These are phyloP conservation scores for Austroboletus festivus DNA, from an alignment of 768 basidiomycete species.

Conservation along the genomic window DNA sequence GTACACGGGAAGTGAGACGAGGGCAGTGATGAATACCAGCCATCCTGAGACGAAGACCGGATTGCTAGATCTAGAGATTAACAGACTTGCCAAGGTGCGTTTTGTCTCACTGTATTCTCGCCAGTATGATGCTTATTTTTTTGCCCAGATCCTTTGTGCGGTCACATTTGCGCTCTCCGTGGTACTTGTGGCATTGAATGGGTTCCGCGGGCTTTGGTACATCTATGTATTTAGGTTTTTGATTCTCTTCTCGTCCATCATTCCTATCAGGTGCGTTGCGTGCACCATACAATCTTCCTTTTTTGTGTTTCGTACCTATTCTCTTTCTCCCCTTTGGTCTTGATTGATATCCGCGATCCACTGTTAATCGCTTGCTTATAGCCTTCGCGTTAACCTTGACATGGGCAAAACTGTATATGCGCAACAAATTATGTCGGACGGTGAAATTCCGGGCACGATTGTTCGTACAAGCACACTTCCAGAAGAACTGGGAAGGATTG, in stretches of 20 bases:
- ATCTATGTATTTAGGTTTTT: slow-evolving; percentile 96
- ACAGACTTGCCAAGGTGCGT: slow-evolving; percentile 86
- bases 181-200: slow-evolving; percentile 90
- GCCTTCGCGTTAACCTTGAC: slow-evolving; percentile 97
- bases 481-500: slow-evolving; percentile 92
- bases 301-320: not conserved
- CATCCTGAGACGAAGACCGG: slow-evolving; percentile 96
- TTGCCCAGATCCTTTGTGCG: slow-evolving; percentile 85
- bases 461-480: slow-evolving; percentile 97
- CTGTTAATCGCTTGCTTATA: slow-evolving; percentile 31
- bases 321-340: not conserved
- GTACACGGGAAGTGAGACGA: slow-evolving; percentile 92
- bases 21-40: slow-evolving; percentile 98
- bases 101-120: not conserved
- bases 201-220: slow-evolving; percentile 94
- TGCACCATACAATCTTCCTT: not conserved
- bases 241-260: slow-evolving; percentile 97
- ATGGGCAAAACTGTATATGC: slow-evolving; percentile 99
- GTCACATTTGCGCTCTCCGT: slow-evolving; percentile 92
- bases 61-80: slow-evolving; percentile 89
- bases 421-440: slow-evolving; percentile 90
- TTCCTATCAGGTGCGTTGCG: slow-evolving; percentile 87
- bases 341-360: too few relatives aligned
- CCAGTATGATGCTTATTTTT: too few relatives aligned
- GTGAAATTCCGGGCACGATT: slow-evolving; percentile 91